Conservation (phyloP, 176 grass and related monocot species). For the barley (Hordeum vulgare) region DNA sequence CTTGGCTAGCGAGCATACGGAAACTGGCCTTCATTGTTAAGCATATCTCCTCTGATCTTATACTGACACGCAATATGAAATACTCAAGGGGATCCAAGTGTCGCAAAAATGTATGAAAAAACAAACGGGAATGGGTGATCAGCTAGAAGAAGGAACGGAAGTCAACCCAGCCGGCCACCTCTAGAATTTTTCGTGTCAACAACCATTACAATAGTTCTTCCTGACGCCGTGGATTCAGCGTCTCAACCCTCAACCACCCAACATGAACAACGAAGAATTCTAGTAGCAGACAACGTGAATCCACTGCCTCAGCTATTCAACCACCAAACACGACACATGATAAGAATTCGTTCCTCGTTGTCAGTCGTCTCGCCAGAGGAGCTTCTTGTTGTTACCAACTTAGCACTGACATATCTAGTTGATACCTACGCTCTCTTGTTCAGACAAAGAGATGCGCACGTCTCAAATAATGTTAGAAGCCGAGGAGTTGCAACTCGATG, state of each 20-base stretch:
- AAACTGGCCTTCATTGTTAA: not conserved
- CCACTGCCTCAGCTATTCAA: too few relatives aligned
- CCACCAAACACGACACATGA: too few relatives aligned
- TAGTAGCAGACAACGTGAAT: too few relatives aligned
- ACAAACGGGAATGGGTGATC: not conserved
- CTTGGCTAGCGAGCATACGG: not conserved
- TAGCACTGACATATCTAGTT: not conserved
- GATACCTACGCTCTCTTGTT: not conserved
- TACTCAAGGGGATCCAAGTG: not conserved
- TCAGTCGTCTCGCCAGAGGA: too few relatives aligned
- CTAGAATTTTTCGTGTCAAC: not conserved
- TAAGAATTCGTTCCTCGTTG: too few relatives aligned
- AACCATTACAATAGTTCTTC: not conserved
- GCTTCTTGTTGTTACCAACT: not conserved
- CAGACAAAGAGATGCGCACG: not conserved
- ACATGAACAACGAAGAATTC: not conserved
- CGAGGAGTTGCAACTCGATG: not conserved
- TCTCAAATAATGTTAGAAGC: not conserved
- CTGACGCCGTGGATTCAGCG: constrained; percentile 8
- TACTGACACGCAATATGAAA: not conserved
- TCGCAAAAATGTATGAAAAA: not conserved
- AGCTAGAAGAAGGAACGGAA: not conserved
- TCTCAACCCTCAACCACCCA: constrained; percentile 20
- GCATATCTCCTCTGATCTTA: not conserved
- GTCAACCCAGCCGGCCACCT: not conserved